phyloP scores from a whole-genome alignment of 2,329 filamentous ascomycete genomes.

The Venturia aucupariae region DNA sequence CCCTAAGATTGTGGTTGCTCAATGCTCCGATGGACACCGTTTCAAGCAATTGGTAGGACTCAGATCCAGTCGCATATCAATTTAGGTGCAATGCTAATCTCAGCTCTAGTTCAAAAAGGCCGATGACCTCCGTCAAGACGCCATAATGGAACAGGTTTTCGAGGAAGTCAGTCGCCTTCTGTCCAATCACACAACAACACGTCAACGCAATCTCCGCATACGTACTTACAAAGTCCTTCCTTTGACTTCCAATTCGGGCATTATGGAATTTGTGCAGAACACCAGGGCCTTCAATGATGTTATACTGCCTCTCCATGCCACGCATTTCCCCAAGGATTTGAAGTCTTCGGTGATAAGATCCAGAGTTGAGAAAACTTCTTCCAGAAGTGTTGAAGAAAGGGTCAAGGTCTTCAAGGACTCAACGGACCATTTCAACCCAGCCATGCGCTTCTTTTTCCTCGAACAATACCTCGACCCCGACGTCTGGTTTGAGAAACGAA shows the following conservation, averaged over 20 bases:
- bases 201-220: constrained; percentile 81
- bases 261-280: constrained; percentile 95
- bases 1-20: constrained; percentile 82
- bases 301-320: constrained; percentile 79
- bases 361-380: constrained; percentile 57
- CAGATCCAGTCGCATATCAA: constrained; percentile 4
- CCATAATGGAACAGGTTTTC: constrained; percentile 99
- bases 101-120: constrained; percentile 68
- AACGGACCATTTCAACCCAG: constrained; percentile 75
- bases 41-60: constrained; percentile 71
- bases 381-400: constrained; percentile 50
- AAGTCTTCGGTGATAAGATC: constrained; percentile 69
- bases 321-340: constrained; percentile 76
- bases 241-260: constrained; percentile 70
- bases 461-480: constrained; percentile 89
- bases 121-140: constrained; percentile 92
- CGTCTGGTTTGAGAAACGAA: constrained; percentile 83
- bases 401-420: constrained; percentile 69
- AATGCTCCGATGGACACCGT: constrained; percentile 64
- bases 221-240: constrained; percentile 96
- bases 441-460: constrained; percentile 95
- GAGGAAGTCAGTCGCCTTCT: constrained; percentile 87
- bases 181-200: constrained; percentile 74
- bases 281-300: constrained; percentile 89
- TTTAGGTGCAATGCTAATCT: constrained; percentile 13